These are phyloP conservation scores for Aspergillus terreus DNA, from an alignment of 2,329 filamentous ascomycete species.

Conservation along the genomic window DNA sequence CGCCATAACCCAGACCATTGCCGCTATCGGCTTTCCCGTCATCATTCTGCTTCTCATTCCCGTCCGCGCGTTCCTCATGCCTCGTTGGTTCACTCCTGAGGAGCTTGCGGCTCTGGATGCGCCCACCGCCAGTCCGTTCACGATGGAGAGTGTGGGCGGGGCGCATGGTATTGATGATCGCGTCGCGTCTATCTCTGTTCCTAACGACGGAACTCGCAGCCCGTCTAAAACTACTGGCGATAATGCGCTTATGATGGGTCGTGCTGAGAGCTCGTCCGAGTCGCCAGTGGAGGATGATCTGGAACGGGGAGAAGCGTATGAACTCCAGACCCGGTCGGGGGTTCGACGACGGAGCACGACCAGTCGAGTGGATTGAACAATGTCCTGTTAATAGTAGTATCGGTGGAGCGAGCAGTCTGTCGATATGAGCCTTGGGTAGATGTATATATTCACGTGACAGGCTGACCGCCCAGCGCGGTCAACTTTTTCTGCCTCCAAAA, in stretches of 20 bases:
- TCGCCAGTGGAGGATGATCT: constrained; percentile 35
- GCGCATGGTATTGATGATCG: constrained; percentile 47
- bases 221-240: constrained; percentile 6
- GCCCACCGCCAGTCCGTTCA: constrained; percentile 71
- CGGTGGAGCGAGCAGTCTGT: background rate
- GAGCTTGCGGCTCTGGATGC: constrained; percentile 65
- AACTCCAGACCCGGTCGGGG: constrained; percentile 26
- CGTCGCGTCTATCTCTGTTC: constrained; percentile 2
- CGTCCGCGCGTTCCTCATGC: constrained; percentile 60
- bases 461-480: constrained; percentile 25
- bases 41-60: constrained; percentile 69
- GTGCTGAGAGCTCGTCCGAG: constrained; percentile 20
- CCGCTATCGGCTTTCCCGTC: constrained; percentile 75
- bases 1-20: constrained; percentile 78
- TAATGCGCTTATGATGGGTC: constrained; percentile 16
- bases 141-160: constrained; percentile 71
- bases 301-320: constrained; percentile 41
- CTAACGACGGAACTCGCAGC: constrained; percentile 6
- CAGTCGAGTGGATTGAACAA: constrained; percentile 11
- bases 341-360: constrained; percentile 27
- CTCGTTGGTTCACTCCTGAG: constrained; percentile 55
- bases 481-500: constrained; percentile 32
- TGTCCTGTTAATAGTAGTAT: background rate
- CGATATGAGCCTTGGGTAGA: background rate
- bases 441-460: background rate